Evolutionary conservation across 306 rosid genomes (phyloP).

Genomic region (Castanopsis chinensis): DNA sequence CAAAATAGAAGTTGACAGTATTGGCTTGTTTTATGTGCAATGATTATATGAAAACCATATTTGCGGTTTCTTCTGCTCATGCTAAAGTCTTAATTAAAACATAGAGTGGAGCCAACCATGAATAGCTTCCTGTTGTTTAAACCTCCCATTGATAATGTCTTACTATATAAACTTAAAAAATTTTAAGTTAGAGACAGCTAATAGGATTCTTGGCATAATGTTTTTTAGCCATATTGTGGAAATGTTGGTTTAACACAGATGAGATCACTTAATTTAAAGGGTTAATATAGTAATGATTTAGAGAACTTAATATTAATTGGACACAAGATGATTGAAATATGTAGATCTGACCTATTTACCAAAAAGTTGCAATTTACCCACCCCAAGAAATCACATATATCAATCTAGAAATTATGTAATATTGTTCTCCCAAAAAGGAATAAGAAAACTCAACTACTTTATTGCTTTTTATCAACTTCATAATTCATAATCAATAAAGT

Average conservation of each 20-base stretch:
- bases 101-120: background rate
- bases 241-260: background rate
- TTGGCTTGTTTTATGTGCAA: no score
- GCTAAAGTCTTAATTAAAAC: no score
- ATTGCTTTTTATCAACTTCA: background rate
- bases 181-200: background rate
- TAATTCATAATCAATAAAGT: background rate
- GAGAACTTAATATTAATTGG: background rate
- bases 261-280: no score
- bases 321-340: background rate
- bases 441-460: background rate
- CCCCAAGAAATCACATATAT: background rate
- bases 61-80: no score
- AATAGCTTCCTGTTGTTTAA: background rate
- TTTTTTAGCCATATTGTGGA: background rate
- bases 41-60: no score
- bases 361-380: background rate
- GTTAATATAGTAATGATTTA: background rate
- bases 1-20: no score
- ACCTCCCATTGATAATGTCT: background rate
- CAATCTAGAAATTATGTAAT: background rate
- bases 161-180: background rate
- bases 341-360: background rate
- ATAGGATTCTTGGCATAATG: background rate
- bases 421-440: background rate